Evolutionary conservation across 148 eudicot species (phyloP), one percentile per base, ranked within the genome.

Genomic region (Silene latifolia): DNA sequence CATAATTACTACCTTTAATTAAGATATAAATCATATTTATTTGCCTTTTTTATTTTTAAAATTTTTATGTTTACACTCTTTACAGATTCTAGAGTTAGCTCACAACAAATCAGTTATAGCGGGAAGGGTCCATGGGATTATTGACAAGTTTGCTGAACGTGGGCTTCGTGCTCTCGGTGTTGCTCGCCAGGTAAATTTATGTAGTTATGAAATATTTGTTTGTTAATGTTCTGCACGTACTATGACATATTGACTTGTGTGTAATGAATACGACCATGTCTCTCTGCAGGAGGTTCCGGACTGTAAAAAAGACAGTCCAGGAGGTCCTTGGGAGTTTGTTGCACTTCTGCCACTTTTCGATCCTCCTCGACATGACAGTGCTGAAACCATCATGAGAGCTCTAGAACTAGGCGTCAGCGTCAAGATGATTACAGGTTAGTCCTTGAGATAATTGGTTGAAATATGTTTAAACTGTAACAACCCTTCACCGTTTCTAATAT

Each of bases 301-400:
- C 13, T 83, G 89, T 44, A 80, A 71, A 39, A 85, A 84, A 87
- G 92, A 90, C 2, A 90, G 95, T 77, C 73, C 81, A 4, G 97
- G 97, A 17, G 91, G 90, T 9, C 97, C 92, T 48, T 92, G 97
- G 97, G 91, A 92, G 67, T 92, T 92, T 73, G 83, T 88, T 27
- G 97, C 88, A 14, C 88, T 92, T 72, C 79, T 92, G 39, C 97
- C 97, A 57, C 92, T 92, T 23, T 92, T 92, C 70, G 97, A 92
- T 82, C 97, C 97, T 70, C 97, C 97, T 67, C 90, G 97, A 5
- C 94, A 92, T 82, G 97, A 92, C 76, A 92, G 97, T 85, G 97
- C 94, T 17, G 97, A 92, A 65, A 92, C 97, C 35, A 92, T 92
- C 63, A 79, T 72, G 44, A 86, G 88, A 67, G 97, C 97, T 59